phyloP scores from a whole-genome alignment of 768 basidiomycete species.

The Lactarius sanguifluus region DNA sequence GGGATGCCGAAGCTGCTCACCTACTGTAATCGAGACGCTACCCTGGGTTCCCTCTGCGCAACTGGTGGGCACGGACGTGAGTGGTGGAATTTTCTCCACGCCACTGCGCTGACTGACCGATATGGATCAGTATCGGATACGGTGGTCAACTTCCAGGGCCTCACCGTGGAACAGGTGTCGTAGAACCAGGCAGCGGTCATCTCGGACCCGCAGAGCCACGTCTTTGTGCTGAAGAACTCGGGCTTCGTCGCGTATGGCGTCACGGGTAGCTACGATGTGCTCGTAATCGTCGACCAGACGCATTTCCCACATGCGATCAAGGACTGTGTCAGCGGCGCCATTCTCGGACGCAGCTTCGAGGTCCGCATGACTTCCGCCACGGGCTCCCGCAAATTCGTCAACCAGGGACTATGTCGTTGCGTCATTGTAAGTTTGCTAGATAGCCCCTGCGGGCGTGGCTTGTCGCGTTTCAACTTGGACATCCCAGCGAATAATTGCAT shows the following conservation, averaged over 20 bases:
- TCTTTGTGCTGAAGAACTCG: slow-evolving; percentile 77
- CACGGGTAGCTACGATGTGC: slow-evolving; percentile 71
- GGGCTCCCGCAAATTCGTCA: slow-evolving; percentile 43
- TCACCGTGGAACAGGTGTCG: slow-evolving; percentile 83
- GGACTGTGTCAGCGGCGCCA: slow-evolving; percentile 59
- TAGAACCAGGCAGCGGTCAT: slow-evolving; percentile 82
- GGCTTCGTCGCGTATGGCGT: slow-evolving; percentile 78
- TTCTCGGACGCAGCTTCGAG: slow-evolving; percentile 73
- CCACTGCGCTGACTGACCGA: no score
- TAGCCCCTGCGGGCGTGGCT: no score
- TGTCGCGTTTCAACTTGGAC: slow-evolving; percentile 51
- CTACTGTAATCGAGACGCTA: slow-evolving; percentile 75
- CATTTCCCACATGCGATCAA: slow-evolving; percentile 62
- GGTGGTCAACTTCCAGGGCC: slow-evolving; percentile 74
- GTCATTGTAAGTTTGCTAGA: slow-evolving; percentile 53
- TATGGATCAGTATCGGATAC: slow-evolving; percentile 53
- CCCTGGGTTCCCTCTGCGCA: slow-evolving; percentile 69
- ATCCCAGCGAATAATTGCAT: slow-evolving; percentile 88
- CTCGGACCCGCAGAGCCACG: slow-evolving; percentile 73
- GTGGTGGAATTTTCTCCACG: no score
- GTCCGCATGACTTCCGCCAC: slow-evolving; percentile 63
- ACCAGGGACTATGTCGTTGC: slow-evolving; percentile 67
- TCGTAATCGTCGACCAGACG: slow-evolving; percentile 82
- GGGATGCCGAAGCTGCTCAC: slow-evolving; percentile 76
- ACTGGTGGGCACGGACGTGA: slow-evolving; percentile 83